Conservation (phyloP, 345 rosid species). For the Eucalyptus tenuipes region DNA sequence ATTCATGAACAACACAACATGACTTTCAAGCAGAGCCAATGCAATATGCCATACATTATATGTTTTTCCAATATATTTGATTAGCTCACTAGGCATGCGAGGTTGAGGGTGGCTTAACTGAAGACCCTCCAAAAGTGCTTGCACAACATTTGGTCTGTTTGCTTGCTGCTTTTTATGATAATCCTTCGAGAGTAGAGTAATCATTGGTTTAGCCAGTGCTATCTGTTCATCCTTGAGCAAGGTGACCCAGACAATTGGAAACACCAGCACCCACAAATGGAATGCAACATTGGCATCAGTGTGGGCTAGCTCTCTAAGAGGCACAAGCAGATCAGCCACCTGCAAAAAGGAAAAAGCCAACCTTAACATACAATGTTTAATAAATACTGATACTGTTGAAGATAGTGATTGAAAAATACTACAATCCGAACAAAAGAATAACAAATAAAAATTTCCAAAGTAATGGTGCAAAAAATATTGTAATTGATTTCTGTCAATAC, state of each 20-base stretch:
- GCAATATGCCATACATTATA: conserved; percentile 99
- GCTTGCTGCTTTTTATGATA: conserved; percentile 97
- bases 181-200: conserved; percentile 71
- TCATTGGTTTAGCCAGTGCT: conserved; percentile 83
- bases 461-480: not conserved
- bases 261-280: conserved; percentile 96
- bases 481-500: not conserved
- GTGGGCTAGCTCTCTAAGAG: conserved; percentile 92
- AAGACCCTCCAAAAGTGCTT: conserved; percentile 97
- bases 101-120: conserved; percentile 99
- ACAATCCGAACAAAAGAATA: not conserved
- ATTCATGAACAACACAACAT: conserved; percentile 82
- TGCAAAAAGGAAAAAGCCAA: conserved; percentile 3
- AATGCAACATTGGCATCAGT: conserved; percentile 93
- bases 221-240: conserved; percentile 85
- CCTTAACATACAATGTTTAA: not conserved
- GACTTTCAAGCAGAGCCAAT: conserved; percentile 87
- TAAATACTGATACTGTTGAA: not conserved
- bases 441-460: not conserved
- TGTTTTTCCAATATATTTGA: conserved; percentile 91
- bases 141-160: conserved; percentile 95
- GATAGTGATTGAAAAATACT: not conserved
- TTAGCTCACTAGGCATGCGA: conserved; percentile 96
- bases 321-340: conserved; percentile 88
- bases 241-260: conserved; percentile 97